A percentile compares a stretch with the other conserved stretches of the same genome.
Evolutionary conservation across 768 basidiomycete genomes (phyloP).

Genomic region (Chalciporus piperatus): DNA sequence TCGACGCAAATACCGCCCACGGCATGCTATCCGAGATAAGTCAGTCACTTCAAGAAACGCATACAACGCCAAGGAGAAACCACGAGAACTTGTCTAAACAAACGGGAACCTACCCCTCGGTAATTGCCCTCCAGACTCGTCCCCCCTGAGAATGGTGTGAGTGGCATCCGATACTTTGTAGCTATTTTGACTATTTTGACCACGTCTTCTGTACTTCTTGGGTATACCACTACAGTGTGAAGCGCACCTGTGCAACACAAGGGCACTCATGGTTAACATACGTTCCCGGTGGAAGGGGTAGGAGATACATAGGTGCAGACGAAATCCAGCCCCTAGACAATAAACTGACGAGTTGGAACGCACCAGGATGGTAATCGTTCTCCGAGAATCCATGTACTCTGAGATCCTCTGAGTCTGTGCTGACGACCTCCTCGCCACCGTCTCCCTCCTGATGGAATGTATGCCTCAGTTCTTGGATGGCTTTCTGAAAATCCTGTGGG

Average conservation of each 20-base stretch:
- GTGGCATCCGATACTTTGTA: slow-evolving; percentile 69
- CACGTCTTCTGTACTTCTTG: slow-evolving; percentile 74
- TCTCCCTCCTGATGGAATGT: slow-evolving; percentile 28
- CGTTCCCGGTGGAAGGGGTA: too few relatives aligned
- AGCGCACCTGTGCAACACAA: slow-evolving; percentile 30
- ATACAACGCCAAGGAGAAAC: too few relatives aligned
- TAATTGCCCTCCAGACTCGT: slow-evolving; percentile 82
- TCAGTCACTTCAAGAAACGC: background rate
- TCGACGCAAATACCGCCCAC: slow-evolving; percentile 77
- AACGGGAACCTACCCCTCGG: slow-evolving; percentile 47
- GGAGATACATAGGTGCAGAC: too few relatives aligned
- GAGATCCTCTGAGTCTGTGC: slow-evolving; percentile 52
- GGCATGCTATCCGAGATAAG: slow-evolving; percentile 10
- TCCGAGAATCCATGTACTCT: slow-evolving; percentile 53
- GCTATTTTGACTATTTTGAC: slow-evolving; percentile 75
- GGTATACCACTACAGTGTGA: slow-evolving; percentile 65
- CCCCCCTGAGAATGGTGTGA: slow-evolving; percentile 77
- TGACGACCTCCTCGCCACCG: slow-evolving; percentile 33
- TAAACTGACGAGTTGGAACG: slow-evolving; percentile 5
- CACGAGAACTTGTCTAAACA: background rate
- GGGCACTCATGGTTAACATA: background rate
- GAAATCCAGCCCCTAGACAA: background rate
- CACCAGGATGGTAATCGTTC: slow-evolving; percentile 52
- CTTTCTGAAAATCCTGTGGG: slow-evolving; percentile 48
- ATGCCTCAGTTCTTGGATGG: slow-evolving; percentile 47